Evolutionary conservation across 2,329 filamentous ascomycete species (phyloP), one percentile per base, ranked within the genome.

Genomic region (Diplodia seriata): DNA sequence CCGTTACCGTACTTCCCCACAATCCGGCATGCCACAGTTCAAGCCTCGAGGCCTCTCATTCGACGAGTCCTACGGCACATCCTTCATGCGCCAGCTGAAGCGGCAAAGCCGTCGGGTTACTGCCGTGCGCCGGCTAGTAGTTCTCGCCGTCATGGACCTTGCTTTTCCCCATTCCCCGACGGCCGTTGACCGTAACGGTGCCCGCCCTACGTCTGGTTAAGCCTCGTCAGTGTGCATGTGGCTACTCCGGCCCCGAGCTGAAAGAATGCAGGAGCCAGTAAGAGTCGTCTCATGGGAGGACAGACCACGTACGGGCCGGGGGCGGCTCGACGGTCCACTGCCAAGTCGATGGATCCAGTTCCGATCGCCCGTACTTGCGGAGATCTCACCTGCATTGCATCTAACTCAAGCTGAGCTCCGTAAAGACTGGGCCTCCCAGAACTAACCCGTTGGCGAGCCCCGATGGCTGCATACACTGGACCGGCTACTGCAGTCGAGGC

Each of bases 331-430:
- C 56, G 43, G 43, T 51, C 59, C 43, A 61, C 9, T 14, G 47
- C 31, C 59, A 38, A 51, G 59, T 14, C n/a, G n/a, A 31, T 49
- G 43, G 47, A 49, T 14, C 59, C 31, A 26, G 11, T 50, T n/a
- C 59, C 59, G 59, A 63, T 63, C 59, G 59, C 31, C 43, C 47
- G n/a, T 40, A 15, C 59, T 20, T 38, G n/a, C 59, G 49, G 31
- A 51, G 59, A 63, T 63, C 59, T 49, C 38, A 59, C 56, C 38
- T 31, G 38, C 36, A 47, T 51, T 29, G 29, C 9, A 40, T 56
- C 54, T 15, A 3, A 26, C 3, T 38, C 29, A 47, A 12, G 23
- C 29, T 36, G 11, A 43, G 33, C 23, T 38, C 59, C 31, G 43
- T 14, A n/a, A 8, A 8, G n/a, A 51, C 43, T n/a, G 31, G 59